These are phyloP conservation scores for Dorcoceras hygrometricum DNA, from an alignment of 257 asterid genomes.

Conservation along the genomic window DNA sequence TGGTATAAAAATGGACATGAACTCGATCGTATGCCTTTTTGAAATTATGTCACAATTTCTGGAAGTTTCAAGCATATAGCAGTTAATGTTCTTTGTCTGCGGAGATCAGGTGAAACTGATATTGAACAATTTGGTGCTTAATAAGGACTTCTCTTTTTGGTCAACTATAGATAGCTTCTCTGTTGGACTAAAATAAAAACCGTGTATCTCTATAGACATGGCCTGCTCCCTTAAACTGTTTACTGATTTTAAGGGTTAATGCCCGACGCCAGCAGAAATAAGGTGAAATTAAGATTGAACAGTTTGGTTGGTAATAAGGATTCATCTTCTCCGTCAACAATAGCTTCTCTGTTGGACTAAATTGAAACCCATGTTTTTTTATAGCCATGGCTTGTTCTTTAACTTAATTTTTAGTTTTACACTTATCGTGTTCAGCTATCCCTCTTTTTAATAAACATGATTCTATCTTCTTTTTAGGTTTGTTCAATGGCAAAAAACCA, in stretches of 20 bases:
- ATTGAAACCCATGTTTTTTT: not conserved
- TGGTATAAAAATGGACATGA: not conserved
- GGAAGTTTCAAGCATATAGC: not conserved
- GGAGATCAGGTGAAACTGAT: no score
- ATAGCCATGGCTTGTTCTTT: not conserved
- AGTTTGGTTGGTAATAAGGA: slow-evolving; percentile 4
- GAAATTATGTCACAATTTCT: slow-evolving; percentile 7
- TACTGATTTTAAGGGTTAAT: no score
- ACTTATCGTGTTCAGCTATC: slow-evolving; percentile 1
- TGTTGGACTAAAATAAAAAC: not conserved
- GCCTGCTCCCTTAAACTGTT: no score
- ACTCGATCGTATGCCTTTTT: slow-evolving; percentile 12
- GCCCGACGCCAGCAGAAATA: slow-evolving; percentile 7
- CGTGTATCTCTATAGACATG: not conserved
- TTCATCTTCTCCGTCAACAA: slow-evolving; percentile 5
- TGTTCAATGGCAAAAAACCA: slow-evolving; percentile 42
- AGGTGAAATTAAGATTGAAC: not conserved
- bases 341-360: not conserved
- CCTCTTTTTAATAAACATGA: slow-evolving; percentile 20
- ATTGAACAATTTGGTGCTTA: no score
- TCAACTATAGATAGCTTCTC: slow-evolving; percentile 1
- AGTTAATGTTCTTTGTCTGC: not conserved
- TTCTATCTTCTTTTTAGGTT: slow-evolving; percentile 42
- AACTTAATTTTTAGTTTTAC: not conserved
- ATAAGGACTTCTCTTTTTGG: no score